Evolutionary conservation across 2,329 filamentous ascomycete species (phyloP).

Genomic region (Diplodia mutila): DNA sequence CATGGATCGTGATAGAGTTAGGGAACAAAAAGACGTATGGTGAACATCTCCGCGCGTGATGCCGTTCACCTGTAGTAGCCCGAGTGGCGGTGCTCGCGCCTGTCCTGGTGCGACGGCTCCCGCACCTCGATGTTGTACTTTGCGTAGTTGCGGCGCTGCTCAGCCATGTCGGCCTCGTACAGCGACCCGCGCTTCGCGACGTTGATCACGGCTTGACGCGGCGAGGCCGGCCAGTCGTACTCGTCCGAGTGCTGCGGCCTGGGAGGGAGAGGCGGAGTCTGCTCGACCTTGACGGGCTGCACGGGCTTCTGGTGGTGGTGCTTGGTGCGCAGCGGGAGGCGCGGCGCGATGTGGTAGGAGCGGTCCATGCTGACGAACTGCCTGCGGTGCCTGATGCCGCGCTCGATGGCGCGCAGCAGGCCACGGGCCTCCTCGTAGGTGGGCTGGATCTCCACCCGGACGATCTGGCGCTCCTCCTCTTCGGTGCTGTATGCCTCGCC

Average conservation of each 20-base stretch:
- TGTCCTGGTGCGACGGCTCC: conserved; percentile 42
- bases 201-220: conserved; percentile 33
- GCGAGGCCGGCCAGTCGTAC: conserved; percentile 20
- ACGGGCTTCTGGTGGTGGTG: conserved; percentile 22
- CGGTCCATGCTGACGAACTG: conserved; percentile 50
- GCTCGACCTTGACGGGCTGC: conserved; percentile 14
- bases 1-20: not conserved
- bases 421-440: conserved; percentile 46
- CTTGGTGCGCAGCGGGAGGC: conserved; percentile 32
- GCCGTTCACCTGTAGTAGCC: conserved; percentile 40
- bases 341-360: conserved; percentile 47
- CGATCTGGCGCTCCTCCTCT: conserved; percentile 45
- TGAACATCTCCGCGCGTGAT: not conserved
- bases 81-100: conserved; percentile 43
- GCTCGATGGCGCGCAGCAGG: conserved; percentile 49
- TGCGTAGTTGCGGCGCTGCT: conserved; percentile 41
- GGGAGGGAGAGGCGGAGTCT: conserved; percentile 1
- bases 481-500: conserved; percentile 36
- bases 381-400: conserved; percentile 42
- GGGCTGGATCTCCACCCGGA: conserved; percentile 48
- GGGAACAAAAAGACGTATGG: conserved; percentile 14
- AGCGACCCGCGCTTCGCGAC: conserved; percentile 44
- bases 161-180: conserved; percentile 45
- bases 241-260: conserved; percentile 30
- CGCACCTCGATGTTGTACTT: conserved; percentile 48